Percentiles rank a stretch among this genome's conserved stretches.
These are phyloP conservation scores for Salinomyces thailandicus DNA, from an alignment of 2,329 filamentous ascomycete genomes.

Conservation along the genomic window DNA sequence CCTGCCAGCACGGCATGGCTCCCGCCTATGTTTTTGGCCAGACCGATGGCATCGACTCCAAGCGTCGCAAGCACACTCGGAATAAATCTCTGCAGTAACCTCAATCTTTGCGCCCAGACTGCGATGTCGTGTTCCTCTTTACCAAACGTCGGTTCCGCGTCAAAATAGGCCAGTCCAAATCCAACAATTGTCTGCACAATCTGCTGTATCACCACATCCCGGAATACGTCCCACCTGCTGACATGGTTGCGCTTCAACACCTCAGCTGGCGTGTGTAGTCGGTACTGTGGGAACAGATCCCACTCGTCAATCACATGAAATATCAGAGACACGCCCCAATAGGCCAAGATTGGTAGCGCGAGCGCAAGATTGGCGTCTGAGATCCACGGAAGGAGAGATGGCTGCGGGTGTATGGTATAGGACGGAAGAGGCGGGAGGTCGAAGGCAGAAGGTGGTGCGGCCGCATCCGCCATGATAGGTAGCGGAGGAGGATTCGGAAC, in stretches of 20 bases:
- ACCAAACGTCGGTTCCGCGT: conserved; percentile 63
- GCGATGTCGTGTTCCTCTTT: conserved; percentile 78
- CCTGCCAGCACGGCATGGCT: conserved; percentile 66
- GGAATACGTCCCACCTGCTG: conserved; percentile 70
- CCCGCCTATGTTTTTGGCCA: conserved; percentile 64
- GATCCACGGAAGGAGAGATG: conserved; percentile 64
- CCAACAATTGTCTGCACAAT: conserved; percentile 72
- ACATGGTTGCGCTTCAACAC: conserved; percentile 80
- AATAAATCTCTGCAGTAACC: conserved; percentile 67
- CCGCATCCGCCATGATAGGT: conserved; percentile 28
- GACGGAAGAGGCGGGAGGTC: conserved; percentile 74
- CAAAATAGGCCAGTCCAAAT: conserved; percentile 56
- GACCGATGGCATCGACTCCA: conserved; percentile 63
- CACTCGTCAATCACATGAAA: conserved; percentile 82
- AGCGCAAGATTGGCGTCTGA: conserved; percentile 73
- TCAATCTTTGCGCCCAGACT: conserved; percentile 76
- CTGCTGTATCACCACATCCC: conserved; percentile 79
- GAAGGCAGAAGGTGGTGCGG: conserved; percentile 32
- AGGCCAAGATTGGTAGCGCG: conserved; percentile 66
- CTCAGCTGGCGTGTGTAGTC: conserved; percentile 89
- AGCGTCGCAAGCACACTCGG: conserved; percentile 59
- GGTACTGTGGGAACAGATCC: conserved; percentile 81
- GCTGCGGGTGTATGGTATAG: conserved; percentile 62
- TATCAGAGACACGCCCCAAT: conserved; percentile 76
- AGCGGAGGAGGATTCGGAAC: background rate